These are phyloP conservation scores for Acanthamoeba castellanii DNA, from an alignment of 208 protist genomes.

Conservation along the genomic window DNA sequence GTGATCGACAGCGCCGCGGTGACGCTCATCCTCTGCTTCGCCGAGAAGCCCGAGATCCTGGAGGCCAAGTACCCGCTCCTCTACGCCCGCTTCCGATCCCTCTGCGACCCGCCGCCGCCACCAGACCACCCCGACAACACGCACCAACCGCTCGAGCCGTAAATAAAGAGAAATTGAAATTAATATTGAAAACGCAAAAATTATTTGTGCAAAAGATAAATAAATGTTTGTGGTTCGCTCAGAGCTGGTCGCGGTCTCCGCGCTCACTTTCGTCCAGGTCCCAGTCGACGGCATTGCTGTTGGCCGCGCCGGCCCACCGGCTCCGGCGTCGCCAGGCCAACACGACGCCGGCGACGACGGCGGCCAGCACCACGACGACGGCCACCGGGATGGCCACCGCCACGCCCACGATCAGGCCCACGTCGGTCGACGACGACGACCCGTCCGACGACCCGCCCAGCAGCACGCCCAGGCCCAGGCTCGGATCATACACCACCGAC, in stretches of 20 bases:
- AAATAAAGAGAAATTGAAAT: no score
- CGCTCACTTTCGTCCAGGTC: no score
- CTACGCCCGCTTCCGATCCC: conserved; percentile 98
- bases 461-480: conserved; percentile 17
- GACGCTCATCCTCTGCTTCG: no score
- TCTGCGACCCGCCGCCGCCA: conserved; percentile 98
- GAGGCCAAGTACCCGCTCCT: conserved; percentile 82
- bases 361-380: background rate
- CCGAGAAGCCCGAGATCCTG: no score
- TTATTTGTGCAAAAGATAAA: no score
- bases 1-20: no score
- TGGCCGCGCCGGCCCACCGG: background rate
- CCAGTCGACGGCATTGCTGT: no score
- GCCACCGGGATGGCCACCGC: conserved; percentile 4
- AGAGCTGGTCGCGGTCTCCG: no score
- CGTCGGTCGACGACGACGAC: background rate
- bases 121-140: no score
- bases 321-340: background rate
- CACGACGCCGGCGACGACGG: background rate
- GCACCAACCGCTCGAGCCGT: no score
- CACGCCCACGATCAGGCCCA: conserved; percentile 40
- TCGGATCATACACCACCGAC: background rate
- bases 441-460: background rate
- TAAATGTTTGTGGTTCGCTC: no score
- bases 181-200: no score